Base-by-base conservation (phyloP, 495 filamentous ascomycete genomes). In the Terfezia boudieri region DNA sequence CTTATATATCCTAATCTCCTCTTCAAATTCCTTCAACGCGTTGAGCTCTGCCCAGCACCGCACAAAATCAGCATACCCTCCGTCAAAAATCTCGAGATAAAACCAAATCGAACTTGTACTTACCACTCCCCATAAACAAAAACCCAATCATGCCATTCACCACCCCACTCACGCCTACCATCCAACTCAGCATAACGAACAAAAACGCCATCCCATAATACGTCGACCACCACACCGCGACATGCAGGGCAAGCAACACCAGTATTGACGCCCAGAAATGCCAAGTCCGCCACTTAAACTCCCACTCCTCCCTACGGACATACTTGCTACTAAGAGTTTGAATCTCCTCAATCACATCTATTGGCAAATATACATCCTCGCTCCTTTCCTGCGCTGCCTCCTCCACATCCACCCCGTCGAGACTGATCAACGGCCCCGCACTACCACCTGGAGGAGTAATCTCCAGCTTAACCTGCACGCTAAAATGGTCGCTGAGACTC, bases 401-500 rank as follows among this genome's bases (percentile, higher is more conserved):
- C 36, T 58, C 53, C 14, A 59, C 63, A 2, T 51, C 63, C 1
- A 65, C 59, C 20, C 57, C 63, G 3, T 58, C 53, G 1, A 62
- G 52, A 43, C 41, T 46, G 4, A 46, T 46, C 41, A 20, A 14
- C 55, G 53, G 8, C 61, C 58, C 23, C 60, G 60, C 14, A 60
- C 59, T 9, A 60, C 54, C 37, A 57, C 55, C 17, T 53, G 46
- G 59, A 3, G 60, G 64, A 14, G 59, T 54, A 20, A 69, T 59
- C 32, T 52, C 57, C 1, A 89, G 65, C 0, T 76, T 81, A 4
- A 79, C 74, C 65, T 85, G 80, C 41, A 95, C 78, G 36, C 84
- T 83, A 66, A 94, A 96, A 65, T 98, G 90, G 64, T 98, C 89
- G 58, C 84, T 92, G 37, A 98, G 71, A 0, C 84, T 89, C 66